phyloP scores from a whole-genome alignment of 345 rosid genomes.

The Zanthoxylum bungeanum region DNA sequence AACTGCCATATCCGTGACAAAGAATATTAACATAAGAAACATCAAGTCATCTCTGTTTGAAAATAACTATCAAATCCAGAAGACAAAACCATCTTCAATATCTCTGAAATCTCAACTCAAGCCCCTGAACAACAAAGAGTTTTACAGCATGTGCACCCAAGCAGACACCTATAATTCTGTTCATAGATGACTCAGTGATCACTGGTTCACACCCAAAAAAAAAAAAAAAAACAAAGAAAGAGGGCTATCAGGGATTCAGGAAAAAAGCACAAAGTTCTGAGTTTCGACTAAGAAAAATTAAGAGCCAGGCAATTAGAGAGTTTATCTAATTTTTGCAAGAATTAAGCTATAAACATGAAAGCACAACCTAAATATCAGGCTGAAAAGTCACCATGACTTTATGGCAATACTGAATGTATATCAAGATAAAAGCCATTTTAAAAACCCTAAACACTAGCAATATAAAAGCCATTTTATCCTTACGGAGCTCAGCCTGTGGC shows the following conservation, averaged over 20 bases:
- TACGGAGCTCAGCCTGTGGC: background rate
- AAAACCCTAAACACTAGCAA: background rate
- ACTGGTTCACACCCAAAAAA: slow-evolving; percentile 41
- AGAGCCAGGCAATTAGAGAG: no score
- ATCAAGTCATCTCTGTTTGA: background rate
- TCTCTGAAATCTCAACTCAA: slow-evolving; percentile 23
- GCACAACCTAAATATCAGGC: background rate
- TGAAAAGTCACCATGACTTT: background rate
- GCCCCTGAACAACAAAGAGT: slow-evolving; percentile 39
- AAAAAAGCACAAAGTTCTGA: no score
- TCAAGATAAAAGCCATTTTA: background rate
- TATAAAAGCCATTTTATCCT: background rate
- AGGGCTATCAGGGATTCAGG: slow-evolving; percentile 3
- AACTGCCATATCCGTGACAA: background rate
- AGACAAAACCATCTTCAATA: background rate
- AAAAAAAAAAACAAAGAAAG: no score
- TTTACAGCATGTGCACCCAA: slow-evolving; percentile 56
- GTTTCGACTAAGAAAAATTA: no score
- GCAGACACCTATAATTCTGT: slow-evolving; percentile 56
- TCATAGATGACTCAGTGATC: slow-evolving; percentile 46
- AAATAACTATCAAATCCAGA: background rate
- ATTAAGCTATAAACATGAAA: background rate
- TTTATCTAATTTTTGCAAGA: no score
- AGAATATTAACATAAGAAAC: background rate
- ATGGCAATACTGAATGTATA: background rate